Conservation (phyloP, 108 stramenopile genomes). For the Chaetoceros tenuissimus region DNA sequence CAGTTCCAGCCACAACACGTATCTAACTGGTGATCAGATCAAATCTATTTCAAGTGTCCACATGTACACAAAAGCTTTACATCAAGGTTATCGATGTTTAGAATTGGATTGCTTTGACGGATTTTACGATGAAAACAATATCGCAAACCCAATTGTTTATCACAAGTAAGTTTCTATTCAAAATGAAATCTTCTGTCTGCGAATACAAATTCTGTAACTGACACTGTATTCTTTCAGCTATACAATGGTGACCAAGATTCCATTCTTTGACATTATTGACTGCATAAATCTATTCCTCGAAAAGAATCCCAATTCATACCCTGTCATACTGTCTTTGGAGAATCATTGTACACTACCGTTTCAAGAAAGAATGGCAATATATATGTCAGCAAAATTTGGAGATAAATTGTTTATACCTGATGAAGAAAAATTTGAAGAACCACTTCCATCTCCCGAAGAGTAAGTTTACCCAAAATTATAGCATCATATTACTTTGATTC, state of each 20-base stretch:
- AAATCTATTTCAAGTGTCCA: slow-evolving; percentile 63
- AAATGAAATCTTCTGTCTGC: no score
- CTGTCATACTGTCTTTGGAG: slow-evolving; percentile 92
- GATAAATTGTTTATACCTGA: slow-evolving; percentile 53
- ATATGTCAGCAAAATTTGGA: slow-evolving; percentile 53
- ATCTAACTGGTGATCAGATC: slow-evolving; percentile 92
- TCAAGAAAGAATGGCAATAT: slow-evolving; percentile 76
- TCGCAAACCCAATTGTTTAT: slow-evolving; percentile 69
- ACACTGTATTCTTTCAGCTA: slow-evolving; percentile 45
- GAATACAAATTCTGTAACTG: no score
- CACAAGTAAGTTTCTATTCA: slow-evolving; percentile 45
- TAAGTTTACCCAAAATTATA: slow-evolving; percentile 15
- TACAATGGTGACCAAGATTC: slow-evolving; percentile 83
- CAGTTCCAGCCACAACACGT: slow-evolving; percentile 94
- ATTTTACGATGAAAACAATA: slow-evolving; percentile 2
- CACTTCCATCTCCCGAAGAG: slow-evolving; percentile 62
- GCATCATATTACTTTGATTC: background rate
- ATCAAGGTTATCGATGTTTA: slow-evolving; percentile 90
- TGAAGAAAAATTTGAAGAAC: slow-evolving; percentile 26
- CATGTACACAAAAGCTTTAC: slow-evolving; percentile 57
- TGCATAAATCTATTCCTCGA: slow-evolving; percentile 56
- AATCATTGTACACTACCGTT: slow-evolving; percentile 86
- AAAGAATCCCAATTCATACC: slow-evolving; percentile 46
- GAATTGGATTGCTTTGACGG: slow-evolving; percentile 98
- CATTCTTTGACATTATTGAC: slow-evolving; percentile 59